A percentile compares a stretch with the other conserved stretches of the same genome.
phyloP scores from a whole-genome alignment of 805 yeast species.

The Maudiozyma barnettii region DNA sequence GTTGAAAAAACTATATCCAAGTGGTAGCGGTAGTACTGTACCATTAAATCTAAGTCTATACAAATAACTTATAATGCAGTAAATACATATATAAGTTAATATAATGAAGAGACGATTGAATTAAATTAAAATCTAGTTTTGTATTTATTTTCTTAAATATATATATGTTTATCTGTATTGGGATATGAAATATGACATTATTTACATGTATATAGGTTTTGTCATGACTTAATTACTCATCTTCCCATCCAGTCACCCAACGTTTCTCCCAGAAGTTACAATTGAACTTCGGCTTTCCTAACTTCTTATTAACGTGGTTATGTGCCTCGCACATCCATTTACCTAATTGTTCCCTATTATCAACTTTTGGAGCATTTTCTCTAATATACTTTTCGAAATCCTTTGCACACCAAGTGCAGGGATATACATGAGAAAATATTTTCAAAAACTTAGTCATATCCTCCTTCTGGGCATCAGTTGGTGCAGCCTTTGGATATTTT shows the following conservation, averaged over 20 bases:
- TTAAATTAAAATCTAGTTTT: background rate
- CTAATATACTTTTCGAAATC: slow-evolving; percentile 64
- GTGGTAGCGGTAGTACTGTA: slow-evolving; percentile 90
- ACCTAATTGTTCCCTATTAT: slow-evolving; percentile 70
- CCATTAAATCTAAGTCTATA: slow-evolving; percentile 51
- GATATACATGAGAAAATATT: slow-evolving; percentile 72
- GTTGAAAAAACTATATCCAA: slow-evolving; percentile 73
- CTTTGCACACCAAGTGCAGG: slow-evolving; percentile 88
- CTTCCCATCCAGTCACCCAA: slow-evolving; percentile 92
- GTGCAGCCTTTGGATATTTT: slow-evolving; percentile 58
- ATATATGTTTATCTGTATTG: background rate
- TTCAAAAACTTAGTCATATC: slow-evolving; percentile 64
- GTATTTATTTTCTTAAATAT: background rate
- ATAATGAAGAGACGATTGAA: background rate
- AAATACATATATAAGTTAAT: background rate
- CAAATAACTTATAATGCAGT: background rate
- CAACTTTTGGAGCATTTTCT: slow-evolving; percentile 44
- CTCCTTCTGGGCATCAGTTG: slow-evolving; percentile 49
- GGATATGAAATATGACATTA: background rate
- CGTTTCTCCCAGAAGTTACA: slow-evolving; percentile 86
- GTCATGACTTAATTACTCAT: background rate
- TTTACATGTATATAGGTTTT: background rate
- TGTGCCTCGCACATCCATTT: slow-evolving; percentile 93
- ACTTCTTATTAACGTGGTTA: slow-evolving; percentile 77
- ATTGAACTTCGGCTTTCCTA: slow-evolving; percentile 80